These are phyloP conservation scores for Pisolithus marmoratus DNA, from an alignment of 768 basidiomycete species.

Conservation along the genomic window DNA sequence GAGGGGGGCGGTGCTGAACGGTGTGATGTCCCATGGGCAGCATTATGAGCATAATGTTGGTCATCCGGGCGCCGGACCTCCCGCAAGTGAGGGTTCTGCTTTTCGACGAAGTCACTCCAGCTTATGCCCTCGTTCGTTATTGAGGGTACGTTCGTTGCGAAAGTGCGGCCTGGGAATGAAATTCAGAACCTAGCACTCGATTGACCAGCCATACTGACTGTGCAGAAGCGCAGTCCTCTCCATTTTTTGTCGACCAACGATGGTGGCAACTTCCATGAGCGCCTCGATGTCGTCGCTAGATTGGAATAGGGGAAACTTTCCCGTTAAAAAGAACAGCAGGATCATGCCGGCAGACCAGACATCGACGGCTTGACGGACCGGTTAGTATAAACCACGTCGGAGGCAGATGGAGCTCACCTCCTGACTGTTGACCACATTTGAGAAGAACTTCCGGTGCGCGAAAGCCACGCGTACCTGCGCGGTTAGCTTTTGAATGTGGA, in stretches of 20 bases:
- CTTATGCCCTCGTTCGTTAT: conserved; percentile 59
- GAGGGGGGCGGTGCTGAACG: conserved; percentile 20
- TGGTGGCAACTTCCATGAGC: conserved; percentile 86
- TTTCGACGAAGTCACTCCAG: conserved; percentile 72
- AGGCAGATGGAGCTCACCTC: conserved; percentile 50
- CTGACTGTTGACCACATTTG: conserved; percentile 90
- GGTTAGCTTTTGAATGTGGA: conserved; percentile 85
- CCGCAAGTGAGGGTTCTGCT: conserved; percentile 67
- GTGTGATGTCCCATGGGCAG: conserved; percentile 16
- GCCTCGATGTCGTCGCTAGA: conserved; percentile 94
- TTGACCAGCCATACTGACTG: conserved; percentile 46
- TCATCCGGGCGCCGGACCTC: conserved; percentile 46
- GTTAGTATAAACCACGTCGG: conserved; percentile 2
- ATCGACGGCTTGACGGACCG: conserved; percentile 69
- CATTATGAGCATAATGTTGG: conserved; percentile 49
- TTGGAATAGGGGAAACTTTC: conserved; percentile 92
- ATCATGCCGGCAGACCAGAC: conserved; percentile 95
- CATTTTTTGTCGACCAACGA: conserved; percentile 79
- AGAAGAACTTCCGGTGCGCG: conserved; percentile 94
- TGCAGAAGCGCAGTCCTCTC: conserved; percentile 85
- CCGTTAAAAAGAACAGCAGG: conserved; percentile 83
- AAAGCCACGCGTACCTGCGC: conserved; percentile 95
- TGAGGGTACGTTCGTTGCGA: conserved; percentile 85
- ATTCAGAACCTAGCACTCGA: neutral
- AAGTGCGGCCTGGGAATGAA: conserved; percentile 64